Evolutionary conservation across 176 grass and related monocot species (phyloP).

Genomic region (Carex parvula): DNA sequence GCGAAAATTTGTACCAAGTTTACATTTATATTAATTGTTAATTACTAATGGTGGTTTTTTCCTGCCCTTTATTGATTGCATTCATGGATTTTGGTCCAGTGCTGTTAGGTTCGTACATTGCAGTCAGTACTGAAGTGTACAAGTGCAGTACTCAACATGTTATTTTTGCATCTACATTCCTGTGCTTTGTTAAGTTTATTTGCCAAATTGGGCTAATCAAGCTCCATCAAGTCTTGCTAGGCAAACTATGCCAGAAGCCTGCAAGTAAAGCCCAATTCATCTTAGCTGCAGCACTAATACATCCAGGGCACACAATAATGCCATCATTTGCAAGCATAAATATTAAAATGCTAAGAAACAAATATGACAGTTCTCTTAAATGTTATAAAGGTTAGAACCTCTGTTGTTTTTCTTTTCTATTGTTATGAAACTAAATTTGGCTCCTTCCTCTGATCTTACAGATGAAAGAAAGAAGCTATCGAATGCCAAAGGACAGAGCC

Average conservation of each 20-base stretch:
- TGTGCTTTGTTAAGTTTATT: constrained; percentile 8
- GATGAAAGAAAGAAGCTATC: constrained; percentile 21
- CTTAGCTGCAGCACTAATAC: neutral
- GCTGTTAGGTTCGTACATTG: neutral
- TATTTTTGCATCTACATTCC: neutral
- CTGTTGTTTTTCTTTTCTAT: neutral
- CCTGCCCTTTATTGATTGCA: neutral
- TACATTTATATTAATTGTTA: neutral
- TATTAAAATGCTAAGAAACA: neutral
- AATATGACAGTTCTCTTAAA: neutral
- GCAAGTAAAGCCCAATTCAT: neutral
- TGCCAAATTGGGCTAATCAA: neutral
- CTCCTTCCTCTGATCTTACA: constrained; percentile 8
- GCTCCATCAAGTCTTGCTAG: neutral
- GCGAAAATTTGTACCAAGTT: neutral
- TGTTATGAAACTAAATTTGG: constrained; percentile 3
- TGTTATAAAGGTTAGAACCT: neutral
- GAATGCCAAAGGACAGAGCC: neutral
- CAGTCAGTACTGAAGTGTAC: neutral
- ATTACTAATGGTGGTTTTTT: neutral
- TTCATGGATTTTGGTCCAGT: constrained; percentile 3
- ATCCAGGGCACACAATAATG: neutral
- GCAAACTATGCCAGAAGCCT: neutral
- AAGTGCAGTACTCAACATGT: neutral
- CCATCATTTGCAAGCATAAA: neutral